phyloP scores from a whole-genome alignment of 352 stramenopile genomes.

The Phytophthora pistaciae region DNA sequence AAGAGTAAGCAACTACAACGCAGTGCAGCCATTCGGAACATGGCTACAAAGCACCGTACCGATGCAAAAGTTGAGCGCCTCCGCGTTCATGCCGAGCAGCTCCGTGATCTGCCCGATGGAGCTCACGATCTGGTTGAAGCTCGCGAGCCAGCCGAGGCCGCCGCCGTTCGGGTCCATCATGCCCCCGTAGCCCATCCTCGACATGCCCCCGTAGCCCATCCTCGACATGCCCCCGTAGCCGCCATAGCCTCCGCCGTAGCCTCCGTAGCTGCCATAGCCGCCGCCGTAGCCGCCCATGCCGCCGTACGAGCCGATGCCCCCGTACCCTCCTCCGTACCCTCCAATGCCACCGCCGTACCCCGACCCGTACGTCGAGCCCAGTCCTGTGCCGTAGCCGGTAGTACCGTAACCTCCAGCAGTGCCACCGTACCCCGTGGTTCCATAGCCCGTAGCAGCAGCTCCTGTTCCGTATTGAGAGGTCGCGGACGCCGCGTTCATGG shows the following conservation, averaged over 20 bases:
- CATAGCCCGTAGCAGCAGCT: conserved; percentile 19
- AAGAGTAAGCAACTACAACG: neutral
- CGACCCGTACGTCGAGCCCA: conserved; percentile 39
- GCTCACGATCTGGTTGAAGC: conserved; percentile 76
- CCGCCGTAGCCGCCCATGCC: conserved; percentile 48
- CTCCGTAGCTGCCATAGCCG: conserved; percentile 40
- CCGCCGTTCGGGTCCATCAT: conserved; percentile 53
- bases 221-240: conserved; percentile 42
- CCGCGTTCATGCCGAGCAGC: conserved; percentile 82
- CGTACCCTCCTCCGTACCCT: conserved; percentile 44
- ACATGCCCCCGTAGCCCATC: conserved; percentile 48
- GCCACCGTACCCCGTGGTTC: conserved; percentile 32
- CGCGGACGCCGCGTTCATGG: conserved; percentile 13
- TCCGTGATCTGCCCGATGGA: conserved; percentile 82
- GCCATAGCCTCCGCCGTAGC: conserved; percentile 34
- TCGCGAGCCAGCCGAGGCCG: conserved; percentile 65
- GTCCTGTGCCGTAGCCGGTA: conserved; percentile 24
- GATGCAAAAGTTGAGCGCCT: conserved; percentile 81
- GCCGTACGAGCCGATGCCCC: conserved; percentile 41
- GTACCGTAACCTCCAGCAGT: conserved; percentile 37
- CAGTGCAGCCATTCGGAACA: neutral
- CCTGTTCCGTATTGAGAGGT: conserved; percentile 26
- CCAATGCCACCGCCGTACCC: conserved; percentile 35
- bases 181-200: conserved; percentile 43
- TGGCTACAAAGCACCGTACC: conserved; percentile 25